Base-by-base conservation (phyloP, 2,329 filamentous ascomycete genomes). In the Sporothrix brasiliensis region DNA sequence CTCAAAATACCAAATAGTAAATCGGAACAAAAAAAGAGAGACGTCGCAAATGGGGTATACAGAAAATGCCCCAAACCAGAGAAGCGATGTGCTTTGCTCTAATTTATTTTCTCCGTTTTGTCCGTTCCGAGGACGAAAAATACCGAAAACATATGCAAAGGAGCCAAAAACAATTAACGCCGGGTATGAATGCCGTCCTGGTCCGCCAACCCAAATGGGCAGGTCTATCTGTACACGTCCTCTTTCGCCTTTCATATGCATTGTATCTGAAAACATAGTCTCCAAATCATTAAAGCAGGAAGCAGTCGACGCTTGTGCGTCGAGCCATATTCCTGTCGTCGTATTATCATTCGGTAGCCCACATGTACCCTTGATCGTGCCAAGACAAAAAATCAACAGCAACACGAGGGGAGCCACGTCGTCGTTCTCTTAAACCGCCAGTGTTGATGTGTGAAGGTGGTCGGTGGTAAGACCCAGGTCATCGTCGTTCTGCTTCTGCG, bases 381-480 rank as follows among this genome's bases (percentile, higher is more conserved):
- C 4, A 4, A 34, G 34, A 34, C 3, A 34, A 3, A 27, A 56
- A 56, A n/a, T n/a, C n/a, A n/a, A n/a, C n/a, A n/a, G n/a, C n/a
- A n/a, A 21, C 39, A 16, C 11, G 2, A 2, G 41, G 3, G n/a
- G 4, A 39, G 39, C 4, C 7, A 27, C n/a, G 11, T 19, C 30
- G 41, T 67, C 21, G 47, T 39, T 41, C 13, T n/a, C 69, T 44
- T 65, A 66, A 39, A 72, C 58, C 3, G 70, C 68, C 14, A 74
- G 70, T 19, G 69, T 54, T 14, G 73, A 44, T 14, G 71, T 19
- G 58, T 56, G 50, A 13, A 69, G 30, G 67, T 71, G 61, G 54
- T 68, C 70, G 52, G 49, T 34, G 11, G 67, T 63, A 19, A 72
- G 68, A n/a, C 70, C 70, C 27, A 67, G 16, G 0, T 66, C 34